Conservation (phyloP, 441 rosid species). For the Populus hybrid region DNA sequence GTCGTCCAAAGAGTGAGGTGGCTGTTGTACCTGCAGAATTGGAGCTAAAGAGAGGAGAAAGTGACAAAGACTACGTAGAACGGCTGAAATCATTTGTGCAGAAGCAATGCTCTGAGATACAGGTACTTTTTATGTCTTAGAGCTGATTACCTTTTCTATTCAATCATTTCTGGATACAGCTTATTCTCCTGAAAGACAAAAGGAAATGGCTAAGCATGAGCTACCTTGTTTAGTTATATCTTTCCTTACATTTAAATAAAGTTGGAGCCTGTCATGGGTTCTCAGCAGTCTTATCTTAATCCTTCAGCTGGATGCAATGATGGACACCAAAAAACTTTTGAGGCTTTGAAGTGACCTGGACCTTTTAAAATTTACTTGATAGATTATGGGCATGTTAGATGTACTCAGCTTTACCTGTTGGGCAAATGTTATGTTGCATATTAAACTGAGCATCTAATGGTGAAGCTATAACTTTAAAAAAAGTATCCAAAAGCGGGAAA, state of each 20-base stretch:
- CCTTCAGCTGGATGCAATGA: not conserved
- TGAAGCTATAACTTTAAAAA: not conserved
- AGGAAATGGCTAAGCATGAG: not conserved
- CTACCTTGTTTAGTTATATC: not conserved
- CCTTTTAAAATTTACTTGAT: no score
- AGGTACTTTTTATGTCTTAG: slow-evolving; percentile 38
- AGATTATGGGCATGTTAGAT: not conserved
- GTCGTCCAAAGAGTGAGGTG: slow-evolving; percentile 76
- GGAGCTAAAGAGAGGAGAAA: slow-evolving; percentile 77
- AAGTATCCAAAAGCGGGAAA: no score
- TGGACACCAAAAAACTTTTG: not conserved
- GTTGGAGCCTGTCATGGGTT: not conserved
- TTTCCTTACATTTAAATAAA: not conserved
- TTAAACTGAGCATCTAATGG: not conserved
- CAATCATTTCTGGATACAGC: slow-evolving; percentile 1
- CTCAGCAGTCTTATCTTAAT: not conserved
- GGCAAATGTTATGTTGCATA: not conserved
- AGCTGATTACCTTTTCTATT: not conserved
- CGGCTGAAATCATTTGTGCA: slow-evolving; percentile 78
- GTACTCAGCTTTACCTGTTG: not conserved
- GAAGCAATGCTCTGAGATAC: slow-evolving; percentile 86
- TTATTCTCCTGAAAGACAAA: not conserved
- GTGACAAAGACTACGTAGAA: slow-evolving; percentile 60
- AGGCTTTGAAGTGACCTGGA: not conserved
- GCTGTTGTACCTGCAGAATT: slow-evolving; percentile 83